Conservation (phyloP, 768 basidiomycete genomes). For the Auricularia sp. region DNA sequence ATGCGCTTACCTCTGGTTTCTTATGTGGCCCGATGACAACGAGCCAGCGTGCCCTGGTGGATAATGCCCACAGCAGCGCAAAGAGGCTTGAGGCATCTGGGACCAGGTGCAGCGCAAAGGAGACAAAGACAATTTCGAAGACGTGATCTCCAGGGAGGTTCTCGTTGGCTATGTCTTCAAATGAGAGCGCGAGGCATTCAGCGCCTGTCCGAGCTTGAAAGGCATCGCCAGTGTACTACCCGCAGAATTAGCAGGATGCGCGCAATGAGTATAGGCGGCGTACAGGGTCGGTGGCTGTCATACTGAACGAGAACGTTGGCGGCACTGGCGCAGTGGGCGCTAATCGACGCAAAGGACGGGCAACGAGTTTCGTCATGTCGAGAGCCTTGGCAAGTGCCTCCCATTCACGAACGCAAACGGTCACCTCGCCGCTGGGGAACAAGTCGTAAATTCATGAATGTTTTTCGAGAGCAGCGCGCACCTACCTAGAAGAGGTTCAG, state of each 20-base stretch:
- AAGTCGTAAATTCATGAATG: not conserved
- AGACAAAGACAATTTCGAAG: slow-evolving; percentile 59
- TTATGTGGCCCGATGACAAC: slow-evolving; percentile 67
- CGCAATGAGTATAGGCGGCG: not conserved
- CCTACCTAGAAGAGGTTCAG: not conserved
- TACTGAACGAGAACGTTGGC: slow-evolving; percentile 28
- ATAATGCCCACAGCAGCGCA: slow-evolving; percentile 53
- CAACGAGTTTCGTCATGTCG: slow-evolving; percentile 9
- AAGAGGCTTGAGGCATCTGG: slow-evolving; percentile 53
- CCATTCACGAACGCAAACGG: slow-evolving; percentile 53
- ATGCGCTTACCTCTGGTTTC: slow-evolving; percentile 51
- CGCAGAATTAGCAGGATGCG: not conserved
- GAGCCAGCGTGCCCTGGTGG: slow-evolving; percentile 52
- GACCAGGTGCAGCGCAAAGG: slow-evolving; percentile 66
- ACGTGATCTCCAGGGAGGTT: slow-evolving; percentile 25
- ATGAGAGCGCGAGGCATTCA: slow-evolving; percentile 48
- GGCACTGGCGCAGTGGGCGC: slow-evolving; percentile 25
- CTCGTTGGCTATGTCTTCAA: slow-evolving; percentile 53
- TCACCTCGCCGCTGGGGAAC: slow-evolving; percentile 49
- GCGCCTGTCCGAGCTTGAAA: slow-evolving; percentile 46
- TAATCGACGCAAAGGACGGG: slow-evolving; percentile 21
- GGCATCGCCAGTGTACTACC: slow-evolving; percentile 51
- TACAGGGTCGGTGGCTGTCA: slow-evolving; percentile 40
- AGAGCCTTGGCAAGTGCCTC: slow-evolving; percentile 28
- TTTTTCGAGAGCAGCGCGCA: not conserved